Percentiles rank a stretch among this genome's conserved stretches.
Conservation (phyloP, 768 basidiomycete genomes). For the Cyathus striatus region DNA sequence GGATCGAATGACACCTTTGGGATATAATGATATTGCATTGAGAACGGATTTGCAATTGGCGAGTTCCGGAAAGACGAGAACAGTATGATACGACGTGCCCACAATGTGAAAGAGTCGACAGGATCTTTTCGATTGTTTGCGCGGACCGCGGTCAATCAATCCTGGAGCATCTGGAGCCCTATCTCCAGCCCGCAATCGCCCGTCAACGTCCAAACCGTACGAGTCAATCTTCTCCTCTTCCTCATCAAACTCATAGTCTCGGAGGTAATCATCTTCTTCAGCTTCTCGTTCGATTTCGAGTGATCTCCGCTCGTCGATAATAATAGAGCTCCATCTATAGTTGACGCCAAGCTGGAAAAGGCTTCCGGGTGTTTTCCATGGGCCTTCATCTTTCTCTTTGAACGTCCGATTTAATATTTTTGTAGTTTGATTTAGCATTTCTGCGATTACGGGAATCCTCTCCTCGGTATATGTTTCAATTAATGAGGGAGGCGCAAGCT, state of each 20-base stretch:
- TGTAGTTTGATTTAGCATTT: conserved; percentile 27
- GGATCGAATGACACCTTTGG: conserved; percentile 17
- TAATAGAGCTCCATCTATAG: conserved; percentile 44
- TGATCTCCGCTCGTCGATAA: conserved; percentile 33
- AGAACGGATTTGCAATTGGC: conserved; percentile 12
- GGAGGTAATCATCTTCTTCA: conserved; percentile 8
- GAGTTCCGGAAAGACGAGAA: conserved; percentile 30
- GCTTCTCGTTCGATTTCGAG: conserved; percentile 7
- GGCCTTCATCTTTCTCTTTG: neutral
- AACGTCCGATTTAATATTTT: conserved; percentile 15
- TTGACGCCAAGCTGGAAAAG: conserved; percentile 46
- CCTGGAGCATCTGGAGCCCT: conserved; percentile 37
- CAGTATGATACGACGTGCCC: conserved; percentile 28
- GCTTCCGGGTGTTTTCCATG: conserved; percentile 14
- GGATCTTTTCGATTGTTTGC: conserved; percentile 8
- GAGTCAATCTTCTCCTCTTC: conserved; percentile 19
- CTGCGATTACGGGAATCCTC: conserved; percentile 27
- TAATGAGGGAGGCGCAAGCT: conserved; percentile 14
- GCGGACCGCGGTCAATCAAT: conserved; percentile 15
- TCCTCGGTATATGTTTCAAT: conserved; percentile 24
- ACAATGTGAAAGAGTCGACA: conserved; percentile 30
- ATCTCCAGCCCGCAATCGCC: conserved; percentile 32
- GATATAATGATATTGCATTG: conserved; percentile 10
- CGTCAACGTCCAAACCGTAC: conserved; percentile 16
- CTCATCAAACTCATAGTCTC: conserved; percentile 10